Conservation (phyloP, 805 yeast species). For the Kurtzmaniella fragi region DNA sequence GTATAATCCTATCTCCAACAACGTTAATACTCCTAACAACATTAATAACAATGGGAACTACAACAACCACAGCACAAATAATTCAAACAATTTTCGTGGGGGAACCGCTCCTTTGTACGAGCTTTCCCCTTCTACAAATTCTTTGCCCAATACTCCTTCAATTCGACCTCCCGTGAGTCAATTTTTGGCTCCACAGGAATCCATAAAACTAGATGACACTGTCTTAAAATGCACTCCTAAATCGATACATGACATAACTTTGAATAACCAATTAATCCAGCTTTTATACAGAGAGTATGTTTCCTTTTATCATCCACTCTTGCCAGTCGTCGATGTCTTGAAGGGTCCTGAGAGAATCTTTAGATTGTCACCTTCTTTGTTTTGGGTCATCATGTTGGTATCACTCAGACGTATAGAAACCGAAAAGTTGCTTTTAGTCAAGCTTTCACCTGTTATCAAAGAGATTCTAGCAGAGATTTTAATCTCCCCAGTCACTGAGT, state of each 20-base stretch:
- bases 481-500: constrained; percentile 84
- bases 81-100: too few species aligned
- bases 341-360: constrained; percentile 81
- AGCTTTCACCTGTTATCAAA: constrained; percentile 65
- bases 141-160: constrained; percentile 27
- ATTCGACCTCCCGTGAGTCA: constrained; percentile 6
- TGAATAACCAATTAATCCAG: constrained; percentile 41
- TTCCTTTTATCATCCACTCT: constrained; percentile 71
- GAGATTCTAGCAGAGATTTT: constrained; percentile 81
- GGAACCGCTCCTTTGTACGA: too few species aligned
- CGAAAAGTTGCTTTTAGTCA: constrained; percentile 44
- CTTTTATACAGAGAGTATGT: constrained; percentile 67
- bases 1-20: too few species aligned
- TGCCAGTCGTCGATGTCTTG: constrained; percentile 81
- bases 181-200: neutral
- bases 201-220: neutral
- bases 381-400: constrained; percentile 90
- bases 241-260: neutral
- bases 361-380: constrained; percentile 76
- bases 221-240: neutral
- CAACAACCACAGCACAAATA: too few species aligned
- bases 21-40: constrained; percentile 3
- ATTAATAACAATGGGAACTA: constrained; percentile 14
- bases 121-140: constrained; percentile 8
- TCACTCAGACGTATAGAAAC: constrained; percentile 61